phyloP scores from a whole-genome alignment of 805 yeast species.

The Priceomyces carsonii region DNA sequence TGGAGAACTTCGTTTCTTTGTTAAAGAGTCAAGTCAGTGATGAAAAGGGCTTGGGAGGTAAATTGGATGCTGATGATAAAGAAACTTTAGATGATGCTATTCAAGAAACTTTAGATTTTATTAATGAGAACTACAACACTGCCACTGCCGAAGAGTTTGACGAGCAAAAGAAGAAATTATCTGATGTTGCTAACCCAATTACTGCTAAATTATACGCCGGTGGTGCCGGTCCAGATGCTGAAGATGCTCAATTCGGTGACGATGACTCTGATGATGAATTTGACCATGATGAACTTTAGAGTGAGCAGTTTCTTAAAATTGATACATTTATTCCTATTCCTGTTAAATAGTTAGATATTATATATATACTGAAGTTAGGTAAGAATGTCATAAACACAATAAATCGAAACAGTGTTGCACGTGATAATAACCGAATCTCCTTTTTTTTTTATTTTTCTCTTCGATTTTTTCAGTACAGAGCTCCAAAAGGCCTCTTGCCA shows the following conservation, averaged over 20 bases:
- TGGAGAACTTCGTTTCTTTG: constrained; percentile 47
- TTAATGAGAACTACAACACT: constrained; percentile 77
- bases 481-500: no score
- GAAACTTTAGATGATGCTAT: constrained; percentile 85
- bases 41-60: constrained; percentile 60
- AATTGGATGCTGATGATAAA: constrained; percentile 87
- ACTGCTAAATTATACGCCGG: constrained; percentile 76
- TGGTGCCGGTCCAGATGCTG: constrained; percentile 50
- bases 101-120: constrained; percentile 82
- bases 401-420: not conserved
- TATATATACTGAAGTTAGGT: not conserved
- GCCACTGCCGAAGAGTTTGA: constrained; percentile 93
- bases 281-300: constrained; percentile 47
- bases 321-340: not conserved
- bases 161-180: constrained; percentile 80
- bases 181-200: constrained; percentile 85
- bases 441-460: constrained; percentile 4
- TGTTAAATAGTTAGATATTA: constrained; percentile 5
- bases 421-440: constrained; percentile 3
- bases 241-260: constrained; percentile 39
- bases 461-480: constrained; percentile 6
- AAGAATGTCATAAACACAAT: not conserved
- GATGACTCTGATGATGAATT: constrained; percentile 45
- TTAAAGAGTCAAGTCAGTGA: constrained; percentile 47
- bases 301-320: not conserved